Evolutionary conservation across 2,329 filamentous ascomycete genomes (phyloP), one percentile per base, ranked within the genome.

Genomic region (Cercospora sp.): DNA sequence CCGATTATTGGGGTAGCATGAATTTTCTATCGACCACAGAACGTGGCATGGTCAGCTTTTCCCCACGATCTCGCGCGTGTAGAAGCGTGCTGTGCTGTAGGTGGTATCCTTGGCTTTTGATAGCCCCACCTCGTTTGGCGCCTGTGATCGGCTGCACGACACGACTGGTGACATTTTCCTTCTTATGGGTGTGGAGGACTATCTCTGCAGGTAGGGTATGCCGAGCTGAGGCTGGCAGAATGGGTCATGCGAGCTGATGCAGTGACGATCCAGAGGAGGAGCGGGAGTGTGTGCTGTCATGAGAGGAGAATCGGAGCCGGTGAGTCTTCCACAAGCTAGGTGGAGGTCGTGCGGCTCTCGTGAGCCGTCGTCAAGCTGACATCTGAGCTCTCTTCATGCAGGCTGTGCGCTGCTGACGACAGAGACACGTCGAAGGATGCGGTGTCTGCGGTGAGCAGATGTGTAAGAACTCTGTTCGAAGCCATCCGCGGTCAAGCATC

Each of bases 241-340:
- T 5, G 30, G 62, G 62, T 65, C 62, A 65, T 65, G 62, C 21
- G 62, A 65, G 62, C 51, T 18, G 30, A 37, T 28, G 62, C 62
- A 65, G 51, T 28, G 62, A 43, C 62, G 62, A 58, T 65, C 62
- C 16, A 37, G 30, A 59, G 55, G 55, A 58, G 55, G n/a, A 26
- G 18, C 12, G 24, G 62, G 26, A 58, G 32, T 30, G 51, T 65
- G 62, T 49, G 62, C 34, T 58, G 62, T 65, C 53, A 65, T 58
- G 49, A n/a, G 62, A 65, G 62, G 51, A 57, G 34, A 43, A 21
- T 58, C 16, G 32, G 7, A 43, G 53, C 62, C 62, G 62, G 51
- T 49, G 51, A 59, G 53, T 21, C 62, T 65, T 65, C 34, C 30
- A 55, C 16, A 37, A 57, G 61, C 28, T 53, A 2, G 37, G 37